Evolutionary conservation across 176 grass and related monocot species (phyloP).

Genomic region (Zea luxurians): DNA sequence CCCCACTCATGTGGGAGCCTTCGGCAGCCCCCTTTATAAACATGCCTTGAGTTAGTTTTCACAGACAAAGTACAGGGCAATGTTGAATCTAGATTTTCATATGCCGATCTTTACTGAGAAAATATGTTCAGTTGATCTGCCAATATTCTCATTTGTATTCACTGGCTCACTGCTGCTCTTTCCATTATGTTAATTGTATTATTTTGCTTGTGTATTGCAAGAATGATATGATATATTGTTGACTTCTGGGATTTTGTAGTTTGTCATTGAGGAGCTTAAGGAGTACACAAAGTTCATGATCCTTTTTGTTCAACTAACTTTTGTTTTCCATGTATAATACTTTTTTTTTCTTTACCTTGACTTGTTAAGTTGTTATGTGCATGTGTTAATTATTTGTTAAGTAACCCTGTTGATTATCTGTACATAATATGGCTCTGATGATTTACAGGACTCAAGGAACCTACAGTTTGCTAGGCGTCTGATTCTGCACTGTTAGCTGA

Average conservation of each 20-base stretch:
- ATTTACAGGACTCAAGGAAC: conserved; percentile 38
- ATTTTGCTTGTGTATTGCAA: neutral
- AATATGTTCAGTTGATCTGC: neutral
- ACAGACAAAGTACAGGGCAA: neutral
- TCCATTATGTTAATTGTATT: neutral
- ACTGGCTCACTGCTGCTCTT: neutral
- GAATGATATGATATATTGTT: neutral
- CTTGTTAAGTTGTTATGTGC: neutral
- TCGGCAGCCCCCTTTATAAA: too few relatives aligned
- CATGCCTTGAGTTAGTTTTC: conserved; percentile 5
- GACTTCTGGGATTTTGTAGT: neutral
- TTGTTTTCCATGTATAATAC: conserved; percentile 6
- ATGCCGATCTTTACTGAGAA: neutral
- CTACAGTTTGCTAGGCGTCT: neutral
- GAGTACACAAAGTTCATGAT: neutral
- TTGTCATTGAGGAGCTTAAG: neutral
- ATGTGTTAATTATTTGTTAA: neutral
- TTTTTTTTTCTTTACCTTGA: neutral
- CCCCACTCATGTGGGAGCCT: too few relatives aligned
- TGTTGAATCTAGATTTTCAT: neutral
- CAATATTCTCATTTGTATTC: neutral
- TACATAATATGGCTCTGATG: neutral
- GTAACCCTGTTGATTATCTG: neutral
- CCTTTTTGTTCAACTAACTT: neutral
- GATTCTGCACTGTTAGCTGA: conserved; percentile 33